A percentile compares a stretch with the other conserved stretches of the same genome.
phyloP scores from a whole-genome alignment of 495 filamentous ascomycete genomes.

The Trichoderma gamsii region DNA sequence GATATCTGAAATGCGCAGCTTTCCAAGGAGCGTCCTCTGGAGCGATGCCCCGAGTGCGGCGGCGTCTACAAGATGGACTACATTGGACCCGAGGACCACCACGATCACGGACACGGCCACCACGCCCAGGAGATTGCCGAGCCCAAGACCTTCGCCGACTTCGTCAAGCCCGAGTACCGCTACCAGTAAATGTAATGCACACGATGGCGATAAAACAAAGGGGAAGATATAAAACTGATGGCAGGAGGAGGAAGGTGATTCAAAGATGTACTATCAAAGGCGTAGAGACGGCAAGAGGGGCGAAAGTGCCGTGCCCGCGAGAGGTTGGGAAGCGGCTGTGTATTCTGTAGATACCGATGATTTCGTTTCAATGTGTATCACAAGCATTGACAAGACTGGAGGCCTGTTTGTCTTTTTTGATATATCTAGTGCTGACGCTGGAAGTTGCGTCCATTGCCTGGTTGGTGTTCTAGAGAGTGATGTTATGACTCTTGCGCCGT shows the following conservation, averaged over 20 bases:
- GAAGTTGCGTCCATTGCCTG: background rate
- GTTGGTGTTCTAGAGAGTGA: background rate
- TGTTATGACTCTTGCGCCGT: background rate
- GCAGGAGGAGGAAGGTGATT: background rate
- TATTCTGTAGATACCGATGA: slow-evolving; percentile 13
- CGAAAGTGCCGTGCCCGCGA: background rate
- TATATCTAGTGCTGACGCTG: background rate
- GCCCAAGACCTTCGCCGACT: slow-evolving; percentile 91
- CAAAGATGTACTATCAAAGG: slow-evolving; percentile 8
- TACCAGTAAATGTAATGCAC: slow-evolving; percentile 36
- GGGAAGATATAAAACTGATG: background rate
- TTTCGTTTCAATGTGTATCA: slow-evolving; percentile 7
- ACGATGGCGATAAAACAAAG: background rate
- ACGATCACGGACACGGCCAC: slow-evolving; percentile 41
- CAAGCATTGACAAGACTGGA: background rate
- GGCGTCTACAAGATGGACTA: slow-evolving; percentile 96
- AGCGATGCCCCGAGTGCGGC: slow-evolving; percentile 94
- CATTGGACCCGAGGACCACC: slow-evolving; percentile 65
- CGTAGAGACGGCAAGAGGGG: background rate
- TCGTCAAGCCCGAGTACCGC: slow-evolving; percentile 84
- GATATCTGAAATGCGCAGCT: slow-evolving; percentile 45
- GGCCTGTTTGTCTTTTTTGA: slow-evolving; percentile 1
- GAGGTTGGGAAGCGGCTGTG: slow-evolving; percentile 8
- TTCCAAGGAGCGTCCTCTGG: slow-evolving; percentile 80
- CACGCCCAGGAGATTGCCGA: slow-evolving; percentile 59